Conservation (phyloP, 257 asterid species). For the Lithospermum erythrorhizon region DNA sequence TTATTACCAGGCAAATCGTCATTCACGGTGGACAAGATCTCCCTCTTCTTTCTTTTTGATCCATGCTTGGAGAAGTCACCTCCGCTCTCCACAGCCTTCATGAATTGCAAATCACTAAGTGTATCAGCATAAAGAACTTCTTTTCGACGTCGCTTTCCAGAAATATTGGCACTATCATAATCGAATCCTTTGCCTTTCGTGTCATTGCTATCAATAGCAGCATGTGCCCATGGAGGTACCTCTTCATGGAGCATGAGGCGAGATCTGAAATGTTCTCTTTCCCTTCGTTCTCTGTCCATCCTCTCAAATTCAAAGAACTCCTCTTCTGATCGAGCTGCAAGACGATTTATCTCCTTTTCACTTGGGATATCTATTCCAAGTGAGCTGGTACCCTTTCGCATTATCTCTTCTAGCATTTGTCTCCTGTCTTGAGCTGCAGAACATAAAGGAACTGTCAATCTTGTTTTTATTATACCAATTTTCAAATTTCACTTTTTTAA, state of each 20-base stretch:
- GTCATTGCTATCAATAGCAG: constrained; percentile 38
- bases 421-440: constrained; percentile 91
- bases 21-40: constrained; percentile 17
- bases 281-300: constrained; percentile 94
- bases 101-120: constrained; percentile 51
- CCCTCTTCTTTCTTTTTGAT: constrained; percentile 36
- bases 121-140: constrained; percentile 71
- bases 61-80: constrained; percentile 34
- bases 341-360: constrained; percentile 89
- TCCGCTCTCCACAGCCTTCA: constrained; percentile 65
- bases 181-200: constrained; percentile 49
- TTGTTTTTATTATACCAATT: background rate
- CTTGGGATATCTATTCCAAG: constrained; percentile 96
- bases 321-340: constrained; percentile 93
- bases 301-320: constrained; percentile 92
- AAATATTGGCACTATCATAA: constrained; percentile 36
- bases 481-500: no score
- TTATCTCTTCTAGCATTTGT: constrained; percentile 86
- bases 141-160: constrained; percentile 80
- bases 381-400: constrained; percentile 85
- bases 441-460: constrained; percentile 11
- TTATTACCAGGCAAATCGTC: constrained; percentile 22
- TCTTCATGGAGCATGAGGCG: constrained; percentile 96
- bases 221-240: constrained; percentile 92
- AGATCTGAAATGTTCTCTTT: constrained; percentile 64